phyloP scores from a whole-genome alignment of 371 early-diverging fungal species.

The Mortierella sp. region DNA sequence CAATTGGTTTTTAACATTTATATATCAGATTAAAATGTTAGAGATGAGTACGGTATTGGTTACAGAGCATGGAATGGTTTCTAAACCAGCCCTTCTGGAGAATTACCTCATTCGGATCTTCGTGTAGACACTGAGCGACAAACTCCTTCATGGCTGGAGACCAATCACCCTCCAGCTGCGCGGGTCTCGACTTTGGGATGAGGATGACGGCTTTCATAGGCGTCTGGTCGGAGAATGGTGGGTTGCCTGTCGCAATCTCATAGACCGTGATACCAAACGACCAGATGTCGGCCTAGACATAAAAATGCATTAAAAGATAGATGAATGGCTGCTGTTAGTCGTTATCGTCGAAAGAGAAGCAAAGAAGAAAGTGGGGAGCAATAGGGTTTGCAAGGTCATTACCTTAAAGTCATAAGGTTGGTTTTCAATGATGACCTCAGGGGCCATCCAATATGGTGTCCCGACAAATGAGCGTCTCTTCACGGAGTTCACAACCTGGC shows the following conservation, averaged over 20 bases:
- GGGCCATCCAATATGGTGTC: constrained; percentile 94
- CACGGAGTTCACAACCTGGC: constrained; percentile 74
- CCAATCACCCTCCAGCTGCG: constrained; percentile 78
- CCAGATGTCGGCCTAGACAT: constrained; percentile 84
- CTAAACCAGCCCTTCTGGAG: background rate
- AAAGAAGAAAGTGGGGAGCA: background rate
- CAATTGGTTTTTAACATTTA: background rate
- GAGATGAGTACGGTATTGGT: background rate
- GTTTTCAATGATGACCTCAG: constrained; percentile 89
- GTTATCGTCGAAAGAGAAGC: background rate
- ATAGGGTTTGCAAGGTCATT: background rate
- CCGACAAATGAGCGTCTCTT: constrained; percentile 91
- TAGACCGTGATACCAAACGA: constrained; percentile 96
- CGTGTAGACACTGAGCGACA: constrained; percentile 85
- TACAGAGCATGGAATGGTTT: too few species aligned
- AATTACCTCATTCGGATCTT: constrained; percentile 83
- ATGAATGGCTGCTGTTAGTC: too few species aligned
- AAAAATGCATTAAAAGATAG: background rate
- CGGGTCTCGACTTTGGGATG: constrained; percentile 82
- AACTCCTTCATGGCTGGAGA: constrained; percentile 89
- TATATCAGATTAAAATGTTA: too few species aligned
- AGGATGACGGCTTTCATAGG: constrained; percentile 91
- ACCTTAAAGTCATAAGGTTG: constrained; percentile 79
- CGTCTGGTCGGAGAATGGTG: constrained; percentile 93
- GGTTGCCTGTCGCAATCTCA: constrained; percentile 95